Evolutionary conservation across 192 early-diverging fungal genomes (phyloP), one percentile per base, ranked within the genome.

Genomic region (Umbelopsis sp.): DNA sequence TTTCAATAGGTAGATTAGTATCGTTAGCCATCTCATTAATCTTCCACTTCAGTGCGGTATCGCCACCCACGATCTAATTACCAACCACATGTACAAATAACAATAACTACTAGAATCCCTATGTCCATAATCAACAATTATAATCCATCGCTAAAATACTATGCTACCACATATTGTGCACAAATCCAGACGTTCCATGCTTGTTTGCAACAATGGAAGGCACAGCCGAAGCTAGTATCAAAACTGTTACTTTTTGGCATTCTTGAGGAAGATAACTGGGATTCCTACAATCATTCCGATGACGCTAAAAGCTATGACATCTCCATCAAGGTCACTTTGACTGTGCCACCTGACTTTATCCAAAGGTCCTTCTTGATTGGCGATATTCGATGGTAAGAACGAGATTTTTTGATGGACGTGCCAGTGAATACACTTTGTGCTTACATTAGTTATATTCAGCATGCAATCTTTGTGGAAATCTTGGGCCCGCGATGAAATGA

Each of bases 111-210:
- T 3, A 29, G 16, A 20, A 62, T 62, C 32, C 17, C 56, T 20
- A 6, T 2, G 5, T 36, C 56, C 20, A 11, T 62, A 36, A 20
- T 34, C 7, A 22, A 29, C 11, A 34, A 11, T 3, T 31, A 2
- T 20, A 4, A 62, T 34, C 10, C 16, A 8, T 14, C 17, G 20
- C 16, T 17, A 34, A 10, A 20, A 7, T 62, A 34, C n/a, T 14
- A 34, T 14, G 56, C 56, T 29, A 32, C 26, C 16, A n/a, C 34
- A 36, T 32, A n/a, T 11, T 62, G 56, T 17, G 1, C 24, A 8
- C 29, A 62, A 14, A 34, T 62, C 4, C 56, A 62, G 16, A 62
- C 56, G 17, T 62, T 62, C 29, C 26, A 62, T 31, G 56, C 56
- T 16, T 6, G 11, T 4, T 34, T 62, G 16, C 26, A 4, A 34